A percentile compares a stretch with the other conserved stretches of the same genome.
Conservation (phyloP, 768 basidiomycete genomes). For the Amyloporia xantha region DNA sequence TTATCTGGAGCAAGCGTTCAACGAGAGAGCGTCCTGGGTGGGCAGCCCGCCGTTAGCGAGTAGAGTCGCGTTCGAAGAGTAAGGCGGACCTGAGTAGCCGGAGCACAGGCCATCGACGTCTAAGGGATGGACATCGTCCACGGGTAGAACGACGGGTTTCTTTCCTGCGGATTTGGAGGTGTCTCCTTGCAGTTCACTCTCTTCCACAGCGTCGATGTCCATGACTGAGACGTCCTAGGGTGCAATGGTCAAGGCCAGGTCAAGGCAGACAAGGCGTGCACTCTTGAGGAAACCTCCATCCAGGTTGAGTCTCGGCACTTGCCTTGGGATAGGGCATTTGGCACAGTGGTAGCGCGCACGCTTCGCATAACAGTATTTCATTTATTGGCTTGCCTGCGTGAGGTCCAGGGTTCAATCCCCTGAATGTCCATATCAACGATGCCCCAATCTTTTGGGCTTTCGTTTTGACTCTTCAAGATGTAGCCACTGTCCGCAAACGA, state of each 20-base stretch:
- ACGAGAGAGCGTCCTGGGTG: constrained; percentile 25
- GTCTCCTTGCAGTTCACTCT: background rate
- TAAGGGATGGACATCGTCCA: constrained; percentile 81
- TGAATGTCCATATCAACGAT: constrained; percentile 26
- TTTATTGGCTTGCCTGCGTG: constrained; percentile 18
- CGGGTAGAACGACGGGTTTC: constrained; percentile 15
- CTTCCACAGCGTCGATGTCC: constrained; percentile 11
- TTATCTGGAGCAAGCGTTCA: constrained; percentile 66
- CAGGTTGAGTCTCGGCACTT: no score
- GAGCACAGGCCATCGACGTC: constrained; percentile 79
- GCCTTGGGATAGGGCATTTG: constrained; percentile 20
- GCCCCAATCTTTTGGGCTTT: no score
- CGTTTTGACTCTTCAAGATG: no score
- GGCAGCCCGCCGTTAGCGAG: background rate
- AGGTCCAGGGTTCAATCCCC: constrained; percentile 29
- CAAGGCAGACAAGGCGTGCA: no score
- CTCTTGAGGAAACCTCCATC: no score
- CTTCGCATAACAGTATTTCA: constrained; percentile 28
- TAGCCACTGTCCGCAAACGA: no score
- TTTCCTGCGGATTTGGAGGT: constrained; percentile 3
- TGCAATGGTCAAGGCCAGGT: no score
- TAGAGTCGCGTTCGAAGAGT: background rate
- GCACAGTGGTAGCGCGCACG: constrained; percentile 32
- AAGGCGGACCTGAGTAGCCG: constrained; percentile 62
- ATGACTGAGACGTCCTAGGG: no score